Conservation (phyloP, 106 monocot species). For the Xerophyta viscosa region DNA sequence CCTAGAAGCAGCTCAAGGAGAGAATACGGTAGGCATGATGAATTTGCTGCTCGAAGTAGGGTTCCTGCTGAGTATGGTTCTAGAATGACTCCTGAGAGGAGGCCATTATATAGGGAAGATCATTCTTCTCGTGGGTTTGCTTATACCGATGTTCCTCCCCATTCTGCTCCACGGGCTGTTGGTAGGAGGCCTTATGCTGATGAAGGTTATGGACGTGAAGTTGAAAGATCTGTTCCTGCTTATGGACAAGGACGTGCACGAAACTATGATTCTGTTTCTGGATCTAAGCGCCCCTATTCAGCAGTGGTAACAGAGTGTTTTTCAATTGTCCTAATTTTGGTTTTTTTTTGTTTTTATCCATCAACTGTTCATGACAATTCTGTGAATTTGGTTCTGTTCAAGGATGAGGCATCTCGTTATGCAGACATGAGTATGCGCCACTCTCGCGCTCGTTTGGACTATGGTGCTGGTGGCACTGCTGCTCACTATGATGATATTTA, state of each 20-base stretch:
- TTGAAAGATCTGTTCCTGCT: conserved; percentile 45
- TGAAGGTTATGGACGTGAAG: conserved; percentile 65
- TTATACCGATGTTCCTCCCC: conserved; percentile 57
- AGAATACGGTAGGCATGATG: conserved; percentile 49
- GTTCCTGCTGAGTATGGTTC: conserved; percentile 48
- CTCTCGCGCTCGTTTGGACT: conserved; percentile 67
- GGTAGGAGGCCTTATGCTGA: conserved; percentile 57
- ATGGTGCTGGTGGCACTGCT: conserved; percentile 44
- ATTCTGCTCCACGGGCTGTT: conserved; percentile 33
- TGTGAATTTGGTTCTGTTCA: conserved; percentile 9
- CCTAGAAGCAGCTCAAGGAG: conserved; percentile 56
- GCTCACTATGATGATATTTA: conserved; percentile 58
- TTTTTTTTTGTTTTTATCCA: background rate
- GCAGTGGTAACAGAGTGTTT: conserved; percentile 45
- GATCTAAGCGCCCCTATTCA: conserved; percentile 76
- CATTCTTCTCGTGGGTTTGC: conserved; percentile 49
- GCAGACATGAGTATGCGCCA: conserved; percentile 50
- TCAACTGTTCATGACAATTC: background rate
- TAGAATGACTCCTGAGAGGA: conserved; percentile 44
- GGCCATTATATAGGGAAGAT: conserved; percentile 59
- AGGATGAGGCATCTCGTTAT: conserved; percentile 63
- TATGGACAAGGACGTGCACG: conserved; percentile 57
- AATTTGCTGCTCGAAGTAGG: conserved; percentile 46
- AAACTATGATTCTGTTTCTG: conserved; percentile 78
- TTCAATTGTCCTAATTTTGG: background rate